Evolutionary conservation across 139 green algal species (phyloP).

Genomic region (Chlorella sp.): DNA sequence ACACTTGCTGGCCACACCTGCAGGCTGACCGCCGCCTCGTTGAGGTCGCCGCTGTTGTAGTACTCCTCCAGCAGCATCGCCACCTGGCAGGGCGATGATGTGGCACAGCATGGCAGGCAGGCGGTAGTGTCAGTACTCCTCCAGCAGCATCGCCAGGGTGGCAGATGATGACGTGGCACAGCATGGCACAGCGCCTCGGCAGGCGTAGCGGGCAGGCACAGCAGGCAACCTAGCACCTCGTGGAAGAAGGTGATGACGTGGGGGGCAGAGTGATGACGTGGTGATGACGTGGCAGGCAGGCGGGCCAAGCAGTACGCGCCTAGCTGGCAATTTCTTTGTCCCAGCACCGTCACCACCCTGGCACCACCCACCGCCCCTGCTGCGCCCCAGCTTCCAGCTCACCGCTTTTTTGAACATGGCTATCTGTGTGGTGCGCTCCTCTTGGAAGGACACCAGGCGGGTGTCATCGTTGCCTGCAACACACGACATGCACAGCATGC

Average conservation of each 20-base stretch:
- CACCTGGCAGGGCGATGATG: slow-evolving; percentile 31
- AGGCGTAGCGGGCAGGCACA: too few species aligned
- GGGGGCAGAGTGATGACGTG: background rate
- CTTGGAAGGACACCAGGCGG: slow-evolving; percentile 24
- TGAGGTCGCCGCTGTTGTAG: slow-evolving; percentile 79
- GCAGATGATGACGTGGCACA: too few species aligned
- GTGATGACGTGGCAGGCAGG: background rate
- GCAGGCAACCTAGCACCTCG: too few species aligned
- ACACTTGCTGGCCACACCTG: slow-evolving; percentile 9
- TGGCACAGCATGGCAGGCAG: background rate
- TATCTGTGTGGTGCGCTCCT: slow-evolving; percentile 54
- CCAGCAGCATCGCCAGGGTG: background rate
- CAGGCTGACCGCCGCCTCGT: slow-evolving; percentile 55
- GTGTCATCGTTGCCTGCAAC: slow-evolving; percentile 13
- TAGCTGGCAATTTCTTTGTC: background rate
- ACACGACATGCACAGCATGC: too few species aligned
- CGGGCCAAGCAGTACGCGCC: too few species aligned
- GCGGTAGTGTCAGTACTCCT: background rate
- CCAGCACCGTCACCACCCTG: background rate
- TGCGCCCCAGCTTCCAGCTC: background rate
- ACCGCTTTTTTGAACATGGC: slow-evolving; percentile 45
- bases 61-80: slow-evolving; percentile 85
- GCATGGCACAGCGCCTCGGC: too few species aligned
- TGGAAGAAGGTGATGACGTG: too few species aligned
- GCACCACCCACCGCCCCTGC: background rate